phyloP scores from a whole-genome alignment of 306 rosid species.

The Dryas alaskensis region DNA sequence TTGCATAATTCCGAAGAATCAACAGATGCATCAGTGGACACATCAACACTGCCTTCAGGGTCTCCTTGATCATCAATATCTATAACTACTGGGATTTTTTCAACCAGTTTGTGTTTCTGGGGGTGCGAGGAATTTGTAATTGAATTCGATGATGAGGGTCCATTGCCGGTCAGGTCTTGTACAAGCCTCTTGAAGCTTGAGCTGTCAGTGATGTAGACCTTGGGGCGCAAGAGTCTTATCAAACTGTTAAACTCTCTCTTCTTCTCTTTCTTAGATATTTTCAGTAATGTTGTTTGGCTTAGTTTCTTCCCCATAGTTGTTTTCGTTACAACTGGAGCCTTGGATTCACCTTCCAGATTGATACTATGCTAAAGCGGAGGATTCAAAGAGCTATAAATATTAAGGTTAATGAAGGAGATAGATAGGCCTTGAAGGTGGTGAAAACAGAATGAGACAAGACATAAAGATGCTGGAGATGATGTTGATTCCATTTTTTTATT shows the following conservation, averaged over 20 bases:
- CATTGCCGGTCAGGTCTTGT: slow-evolving; percentile 44
- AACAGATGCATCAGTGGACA: slow-evolving; percentile 13
- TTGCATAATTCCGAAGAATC: background rate
- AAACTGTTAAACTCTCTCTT: slow-evolving; percentile 27
- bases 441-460: slow-evolving; percentile 25
- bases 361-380: slow-evolving; percentile 38
- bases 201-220: slow-evolving; percentile 43
- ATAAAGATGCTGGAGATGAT: slow-evolving; percentile 54
- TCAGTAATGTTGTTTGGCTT: slow-evolving; percentile 23
- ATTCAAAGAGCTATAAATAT: slow-evolving; percentile 45
- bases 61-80: slow-evolving; percentile 16
- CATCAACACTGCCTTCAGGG: slow-evolving; percentile 14
- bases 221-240: slow-evolving; percentile 37
- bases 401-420: slow-evolving; percentile 27
- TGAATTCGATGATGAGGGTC: background rate
- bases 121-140: background rate
- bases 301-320: slow-evolving; percentile 37
- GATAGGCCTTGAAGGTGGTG: slow-evolving; percentile 18
- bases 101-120: background rate
- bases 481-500: slow-evolving; percentile 20
- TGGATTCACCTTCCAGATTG: slow-evolving; percentile 42
- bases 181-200: slow-evolving; percentile 45
- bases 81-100: slow-evolving; percentile 7
- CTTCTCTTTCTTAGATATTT: slow-evolving; percentile 24
- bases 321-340: slow-evolving; percentile 18